A percentile compares a stretch with the other conserved stretches of the same genome.
These are phyloP conservation scores for Arthrobotrys megalospora DNA, from an alignment of 2,329 filamentous ascomycete genomes.

Conservation along the genomic window DNA sequence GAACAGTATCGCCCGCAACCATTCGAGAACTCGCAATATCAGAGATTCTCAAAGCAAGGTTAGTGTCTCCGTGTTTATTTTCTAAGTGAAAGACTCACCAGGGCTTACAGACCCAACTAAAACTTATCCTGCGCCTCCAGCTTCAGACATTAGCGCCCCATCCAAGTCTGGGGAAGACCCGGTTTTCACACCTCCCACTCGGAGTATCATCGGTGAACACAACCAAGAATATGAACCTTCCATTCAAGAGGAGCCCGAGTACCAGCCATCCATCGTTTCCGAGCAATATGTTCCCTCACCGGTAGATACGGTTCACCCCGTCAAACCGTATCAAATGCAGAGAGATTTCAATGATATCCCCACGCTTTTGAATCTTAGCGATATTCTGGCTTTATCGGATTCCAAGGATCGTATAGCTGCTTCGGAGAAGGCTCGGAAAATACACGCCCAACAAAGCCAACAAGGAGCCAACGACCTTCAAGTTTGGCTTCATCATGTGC, in stretches of 20 bases:
- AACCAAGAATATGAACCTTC: conserved; percentile 56
- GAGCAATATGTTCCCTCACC: conserved; percentile 55
- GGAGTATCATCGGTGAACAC: conserved; percentile 36
- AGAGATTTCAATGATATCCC: conserved; percentile 56
- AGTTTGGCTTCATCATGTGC: conserved; percentile 58
- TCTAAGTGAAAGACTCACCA: conserved; percentile 13
- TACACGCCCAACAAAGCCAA: conserved; percentile 42
- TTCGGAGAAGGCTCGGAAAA: conserved; percentile 56
- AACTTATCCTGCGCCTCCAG: conserved; percentile 53
- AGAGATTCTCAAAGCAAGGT: conserved; percentile 51
- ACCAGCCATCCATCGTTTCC: conserved; percentile 44
- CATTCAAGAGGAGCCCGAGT: conserved; percentile 50
- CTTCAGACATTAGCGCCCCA: conserved; percentile 50
- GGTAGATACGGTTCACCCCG: conserved; percentile 45
- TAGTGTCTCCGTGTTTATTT: neutral
- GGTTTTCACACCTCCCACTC: conserved; percentile 44
- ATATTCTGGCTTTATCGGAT: conserved; percentile 56
- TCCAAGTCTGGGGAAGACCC: conserved; percentile 54
- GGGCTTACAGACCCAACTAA: conserved; percentile 28
- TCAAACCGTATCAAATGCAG: conserved; percentile 36
- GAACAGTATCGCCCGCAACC: conserved; percentile 52
- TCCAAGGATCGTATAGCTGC: conserved; percentile 56
- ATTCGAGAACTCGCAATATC: conserved; percentile 51
- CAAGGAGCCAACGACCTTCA: conserved; percentile 47
- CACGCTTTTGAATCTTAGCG: conserved; percentile 53